Evolutionary conservation across 805 yeast species (phyloP).

Genomic region (Hanseniaspora nectarophila): DNA sequence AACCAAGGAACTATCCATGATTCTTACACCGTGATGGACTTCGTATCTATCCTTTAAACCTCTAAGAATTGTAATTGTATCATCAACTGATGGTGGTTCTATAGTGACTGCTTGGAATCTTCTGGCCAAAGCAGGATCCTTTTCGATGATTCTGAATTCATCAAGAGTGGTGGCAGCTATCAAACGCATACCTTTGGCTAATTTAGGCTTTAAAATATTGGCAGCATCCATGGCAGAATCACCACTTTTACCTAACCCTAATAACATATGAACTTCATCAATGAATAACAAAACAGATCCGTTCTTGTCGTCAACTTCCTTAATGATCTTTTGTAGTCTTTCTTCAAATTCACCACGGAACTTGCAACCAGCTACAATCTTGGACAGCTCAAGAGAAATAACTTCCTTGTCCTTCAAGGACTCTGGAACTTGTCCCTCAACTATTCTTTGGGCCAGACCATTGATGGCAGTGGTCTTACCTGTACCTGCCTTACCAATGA

Average conservation of each 20-base stretch:
- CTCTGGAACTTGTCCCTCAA: slow-evolving; percentile 88
- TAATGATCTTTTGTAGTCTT: slow-evolving; percentile 65
- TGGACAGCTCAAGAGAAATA: slow-evolving; percentile 75
- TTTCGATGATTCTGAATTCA: slow-evolving; percentile 88
- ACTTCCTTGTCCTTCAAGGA: slow-evolving; percentile 77
- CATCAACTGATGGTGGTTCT: slow-evolving; percentile 80
- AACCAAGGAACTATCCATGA: slow-evolving; percentile 82
- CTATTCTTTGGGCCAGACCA: slow-evolving; percentile 87
- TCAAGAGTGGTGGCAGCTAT: slow-evolving; percentile 95
- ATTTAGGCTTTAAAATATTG: slow-evolving; percentile 79
- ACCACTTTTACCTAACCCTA: slow-evolving; percentile 74
- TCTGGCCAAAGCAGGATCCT: slow-evolving; percentile 90
- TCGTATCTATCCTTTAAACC: slow-evolving; percentile 91
- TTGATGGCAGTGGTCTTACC: slow-evolving; percentile 97
- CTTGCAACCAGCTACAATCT: slow-evolving; percentile 87
- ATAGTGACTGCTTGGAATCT: slow-evolving; percentile 81
- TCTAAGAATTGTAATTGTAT: slow-evolving; percentile 80
- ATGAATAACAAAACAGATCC: slow-evolving; percentile 72
- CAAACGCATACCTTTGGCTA: slow-evolving; percentile 88
- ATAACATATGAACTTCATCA: slow-evolving; percentile 79
- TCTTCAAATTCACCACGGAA: slow-evolving; percentile 94
- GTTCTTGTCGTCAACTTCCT: slow-evolving; percentile 68
- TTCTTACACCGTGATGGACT: slow-evolving; percentile 94
- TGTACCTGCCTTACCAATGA: slow-evolving; percentile 94
- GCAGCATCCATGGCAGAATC: slow-evolving; percentile 96